phyloP scores from a whole-genome alignment of 129 eudicot species.

The Artemisia tridentata region DNA sequence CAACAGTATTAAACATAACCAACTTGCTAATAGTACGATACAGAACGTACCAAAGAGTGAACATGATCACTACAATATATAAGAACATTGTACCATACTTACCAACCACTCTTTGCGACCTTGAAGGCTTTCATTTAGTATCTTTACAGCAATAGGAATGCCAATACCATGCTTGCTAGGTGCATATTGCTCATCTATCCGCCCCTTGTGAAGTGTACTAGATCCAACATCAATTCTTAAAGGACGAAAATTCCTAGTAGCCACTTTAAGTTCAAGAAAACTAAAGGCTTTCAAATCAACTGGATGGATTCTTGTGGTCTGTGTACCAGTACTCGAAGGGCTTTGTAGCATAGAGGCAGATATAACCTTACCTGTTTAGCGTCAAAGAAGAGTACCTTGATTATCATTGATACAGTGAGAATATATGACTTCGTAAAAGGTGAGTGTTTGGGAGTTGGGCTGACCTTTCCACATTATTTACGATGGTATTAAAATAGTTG shows the following conservation, averaged over 20 bases:
- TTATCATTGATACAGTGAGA: too few relatives aligned
- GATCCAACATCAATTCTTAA: constrained; percentile 45
- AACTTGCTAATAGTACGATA: neutral
- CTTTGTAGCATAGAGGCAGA: constrained; percentile 19
- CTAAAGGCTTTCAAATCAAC: constrained; percentile 36
- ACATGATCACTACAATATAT: neutral
- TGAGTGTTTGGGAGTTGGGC: neutral
- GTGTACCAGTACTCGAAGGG: constrained; percentile 25
- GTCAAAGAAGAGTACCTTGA: too few relatives aligned
- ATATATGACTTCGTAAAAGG: too few relatives aligned
- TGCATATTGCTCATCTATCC: constrained; percentile 49
- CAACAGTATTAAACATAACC: neutral
- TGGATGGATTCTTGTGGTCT: constrained; percentile 19
- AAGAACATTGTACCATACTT: constrained; percentile 21
- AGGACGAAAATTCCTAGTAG: constrained; percentile 56
- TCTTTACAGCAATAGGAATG: constrained; percentile 47
- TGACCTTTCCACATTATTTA: too few relatives aligned
- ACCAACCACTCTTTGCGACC: constrained; percentile 62
- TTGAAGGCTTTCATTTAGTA: constrained; percentile 38
- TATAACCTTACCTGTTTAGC: neutral
- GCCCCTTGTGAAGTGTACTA: constrained; percentile 50
- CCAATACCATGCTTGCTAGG: constrained; percentile 49
- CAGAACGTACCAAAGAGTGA: neutral
- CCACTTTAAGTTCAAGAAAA: constrained; percentile 34
- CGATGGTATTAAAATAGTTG: neutral